These are phyloP conservation scores for Huntiella moniliformis DNA, from an alignment of 2,329 filamentous ascomycete genomes.

Conservation along the genomic window DNA sequence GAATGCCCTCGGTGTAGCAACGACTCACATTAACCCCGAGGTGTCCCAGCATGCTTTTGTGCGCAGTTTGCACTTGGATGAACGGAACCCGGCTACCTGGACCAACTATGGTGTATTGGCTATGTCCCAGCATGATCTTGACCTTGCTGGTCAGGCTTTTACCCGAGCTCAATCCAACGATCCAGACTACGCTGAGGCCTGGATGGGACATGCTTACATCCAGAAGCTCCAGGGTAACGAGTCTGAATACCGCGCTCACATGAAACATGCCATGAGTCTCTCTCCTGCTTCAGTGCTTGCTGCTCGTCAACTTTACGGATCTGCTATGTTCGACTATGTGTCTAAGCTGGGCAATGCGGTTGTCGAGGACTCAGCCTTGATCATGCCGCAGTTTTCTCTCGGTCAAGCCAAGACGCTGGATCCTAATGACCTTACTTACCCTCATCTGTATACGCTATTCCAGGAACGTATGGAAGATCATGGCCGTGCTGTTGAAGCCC, in stretches of 20 bases:
- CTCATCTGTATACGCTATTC: constrained; percentile 64
- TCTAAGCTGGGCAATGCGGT: constrained; percentile 32
- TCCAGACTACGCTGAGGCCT: constrained; percentile 81
- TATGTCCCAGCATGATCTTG: constrained; percentile 61
- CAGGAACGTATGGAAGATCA: constrained; percentile 62
- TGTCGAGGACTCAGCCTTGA: constrained; percentile 40
- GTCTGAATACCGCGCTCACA: constrained; percentile 64
- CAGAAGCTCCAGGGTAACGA: constrained; percentile 57
- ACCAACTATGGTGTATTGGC: constrained; percentile 80
- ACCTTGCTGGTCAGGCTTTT: constrained; percentile 80
- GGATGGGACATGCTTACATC: constrained; percentile 81
- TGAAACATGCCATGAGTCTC: constrained; percentile 89
- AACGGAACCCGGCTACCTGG: constrained; percentile 71
- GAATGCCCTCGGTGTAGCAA: constrained; percentile 87
- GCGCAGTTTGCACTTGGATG: constrained; percentile 79
- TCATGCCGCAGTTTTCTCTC: constrained; percentile 77
- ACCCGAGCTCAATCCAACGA: constrained; percentile 83
- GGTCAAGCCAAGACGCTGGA: constrained; percentile 58
- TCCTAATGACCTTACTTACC: constrained; percentile 50
- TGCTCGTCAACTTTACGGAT: constrained; percentile 59
- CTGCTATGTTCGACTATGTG: constrained; percentile 68
- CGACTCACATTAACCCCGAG: constrained; percentile 64
- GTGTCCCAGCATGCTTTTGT: constrained; percentile 90
- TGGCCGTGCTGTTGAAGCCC: constrained; percentile 38
- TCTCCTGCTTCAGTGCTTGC: constrained; percentile 57